Conservation (phyloP, 2,329 filamentous ascomycete species). For the Coleophoma eucalyptorum region DNA sequence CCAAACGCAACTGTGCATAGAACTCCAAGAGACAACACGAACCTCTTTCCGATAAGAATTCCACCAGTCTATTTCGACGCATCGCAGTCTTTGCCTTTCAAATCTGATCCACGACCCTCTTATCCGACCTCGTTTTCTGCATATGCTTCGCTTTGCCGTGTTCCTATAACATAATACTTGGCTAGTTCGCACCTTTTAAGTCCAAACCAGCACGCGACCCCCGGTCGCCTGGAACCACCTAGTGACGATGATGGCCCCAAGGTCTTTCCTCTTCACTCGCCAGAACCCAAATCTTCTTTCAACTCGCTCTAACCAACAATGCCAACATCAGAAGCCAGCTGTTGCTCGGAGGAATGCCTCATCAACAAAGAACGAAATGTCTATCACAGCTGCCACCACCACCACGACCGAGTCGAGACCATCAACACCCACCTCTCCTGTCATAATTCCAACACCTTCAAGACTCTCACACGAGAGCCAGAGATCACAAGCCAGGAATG, state of each 20-base stretch:
- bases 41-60: constrained; percentile 13
- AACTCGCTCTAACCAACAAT: constrained; percentile 9
- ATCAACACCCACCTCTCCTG: constrained; percentile 21
- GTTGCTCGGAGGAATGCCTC: constrained; percentile 9
- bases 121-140: not conserved
- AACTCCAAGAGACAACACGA: constrained; percentile 5
- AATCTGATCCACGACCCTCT: too few species aligned
- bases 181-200: constrained; percentile 4
- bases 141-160: not conserved
- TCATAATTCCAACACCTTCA: constrained; percentile 20
- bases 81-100: not conserved
- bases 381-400: constrained; percentile 2
- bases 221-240: not conserved
- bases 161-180: constrained; percentile 14
- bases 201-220: constrained; percentile 10
- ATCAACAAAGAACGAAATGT: constrained; percentile 1
- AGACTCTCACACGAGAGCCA: constrained; percentile 16
- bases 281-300: not conserved
- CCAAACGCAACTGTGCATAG: constrained; percentile 10
- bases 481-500: constrained; percentile 16
- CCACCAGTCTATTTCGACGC: not conserved
- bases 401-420: constrained; percentile 11
- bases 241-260: constrained; percentile 19
- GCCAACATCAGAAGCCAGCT: constrained; percentile 11
- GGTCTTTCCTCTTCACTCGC: constrained; percentile 20